Percentiles rank a stretch among this genome's conserved stretches.
These are phyloP conservation scores for Cordyceps farinosa DNA, from an alignment of 2,329 filamentous ascomycete species.

Conservation along the genomic window DNA sequence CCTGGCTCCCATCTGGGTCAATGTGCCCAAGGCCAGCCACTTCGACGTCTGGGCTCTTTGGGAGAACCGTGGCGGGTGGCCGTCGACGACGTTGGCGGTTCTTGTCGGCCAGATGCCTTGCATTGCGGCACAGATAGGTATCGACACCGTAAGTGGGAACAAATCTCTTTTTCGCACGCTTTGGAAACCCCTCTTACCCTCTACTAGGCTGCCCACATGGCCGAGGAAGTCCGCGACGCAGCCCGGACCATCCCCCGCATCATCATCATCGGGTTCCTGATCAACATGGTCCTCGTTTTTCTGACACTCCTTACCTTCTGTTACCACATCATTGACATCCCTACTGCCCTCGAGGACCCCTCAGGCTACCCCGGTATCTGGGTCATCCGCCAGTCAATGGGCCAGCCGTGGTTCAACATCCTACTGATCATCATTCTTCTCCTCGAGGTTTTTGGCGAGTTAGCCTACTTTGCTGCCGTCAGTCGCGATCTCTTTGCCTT, in stretches of 20 bases:
- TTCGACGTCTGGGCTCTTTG: constrained; percentile 19
- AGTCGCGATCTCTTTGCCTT: constrained; percentile 17
- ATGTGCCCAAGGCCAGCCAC: constrained; percentile 17
- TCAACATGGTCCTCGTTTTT: constrained; percentile 10
- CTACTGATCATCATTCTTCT: constrained; percentile 5
- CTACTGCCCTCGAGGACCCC: constrained; percentile 6
- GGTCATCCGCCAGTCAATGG: constrained; percentile 18
- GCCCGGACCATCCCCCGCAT: constrained; percentile 18
- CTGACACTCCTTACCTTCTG: constrained; percentile 15
- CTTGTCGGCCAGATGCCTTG: constrained; percentile 21
- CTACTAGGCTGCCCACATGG: constrained; percentile 19
- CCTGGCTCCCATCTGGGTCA: constrained; percentile 21
- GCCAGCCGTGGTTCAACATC: constrained; percentile 8
- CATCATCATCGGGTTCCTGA: constrained; percentile 12
- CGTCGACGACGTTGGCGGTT: constrained; percentile 14
- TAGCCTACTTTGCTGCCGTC: constrained; percentile 15
- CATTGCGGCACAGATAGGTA: constrained; percentile 17
- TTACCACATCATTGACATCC: constrained; percentile 17
- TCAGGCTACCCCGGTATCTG: constrained; percentile 15
- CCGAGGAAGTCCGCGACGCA: constrained; percentile 21
- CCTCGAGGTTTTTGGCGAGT: constrained; percentile 8
- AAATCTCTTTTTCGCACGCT: background rate
- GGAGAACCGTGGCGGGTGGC: constrained; percentile 20
- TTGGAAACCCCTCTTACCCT: background rate
- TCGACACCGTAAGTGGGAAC: constrained; percentile 16